Evolutionary conservation across 2,329 filamentous ascomycete species (phyloP), one percentile per base, ranked within the genome.

Genomic region (Venturiaceae sp.): DNA sequence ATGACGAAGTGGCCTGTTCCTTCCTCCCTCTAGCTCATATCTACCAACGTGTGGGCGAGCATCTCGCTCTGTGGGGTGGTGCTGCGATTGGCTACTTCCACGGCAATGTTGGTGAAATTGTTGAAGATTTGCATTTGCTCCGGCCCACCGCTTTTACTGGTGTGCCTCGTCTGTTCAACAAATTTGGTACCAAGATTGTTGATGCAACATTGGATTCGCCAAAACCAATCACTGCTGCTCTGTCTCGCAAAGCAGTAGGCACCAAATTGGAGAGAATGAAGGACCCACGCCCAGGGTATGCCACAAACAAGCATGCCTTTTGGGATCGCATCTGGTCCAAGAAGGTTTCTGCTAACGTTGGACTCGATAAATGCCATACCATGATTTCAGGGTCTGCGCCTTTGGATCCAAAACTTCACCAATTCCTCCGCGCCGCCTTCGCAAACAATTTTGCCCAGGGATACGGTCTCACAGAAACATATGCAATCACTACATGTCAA

Each of bases 1-100:
- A 77, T 13, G 77, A 83, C 58, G 88, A 94, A 64, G 75, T 85
- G 3, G 78, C 86, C 64, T 82, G 90, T 60, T 97, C 92, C 0
- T 99, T 97, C 73, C 81, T 99, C 55, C 94, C 94, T 0, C 77
- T 96, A 39, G 94, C 94, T 9, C 94, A 99, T 70, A 97, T 99
- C 66, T 96, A 90, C 71, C 88, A 92, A 63, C 87, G 94, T 58
- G 79, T 96, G 64, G 78, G 85, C 41, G 94, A 99, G 70, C 88
- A 95, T 70, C 77, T 79, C 3, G 82, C 83, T 14, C 77, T 96
- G 16, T 83, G 87, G 66, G 80, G 83, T 56, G 92, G 90, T 58
- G 83, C 83, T 34, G 77, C 83, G 8, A 85, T 96, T 65, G 94
- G 92, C 13, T 99, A 92, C 73, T 99, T 96, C 81, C 90, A 94